Base-by-base conservation (phyloP, 306 rosid species). In the Quercus gilva region DNA sequence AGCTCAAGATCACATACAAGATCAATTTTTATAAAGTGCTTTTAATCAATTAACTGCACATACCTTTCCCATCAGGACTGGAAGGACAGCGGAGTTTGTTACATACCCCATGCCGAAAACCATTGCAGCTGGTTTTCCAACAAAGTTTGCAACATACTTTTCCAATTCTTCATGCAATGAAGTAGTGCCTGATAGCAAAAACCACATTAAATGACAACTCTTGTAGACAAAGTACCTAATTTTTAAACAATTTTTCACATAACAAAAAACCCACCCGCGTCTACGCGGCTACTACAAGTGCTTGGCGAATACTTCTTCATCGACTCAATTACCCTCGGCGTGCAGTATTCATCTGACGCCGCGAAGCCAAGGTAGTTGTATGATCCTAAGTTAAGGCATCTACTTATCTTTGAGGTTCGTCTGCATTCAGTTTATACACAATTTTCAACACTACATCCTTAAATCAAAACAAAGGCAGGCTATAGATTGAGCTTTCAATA, bases 321-420 rank as follows among this genome's bases (percentile, higher is more conserved):
- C 1, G 98, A 80, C 67, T 91, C 86, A 70, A 93, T 82, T 6
- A 85, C 98, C 17, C 94, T 90, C 29, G 98, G 98, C 0, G 97
- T 93, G 78, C 98, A 93, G 63, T 91, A 89, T 41, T 93, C 97
- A 84, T 93, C 98, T 4, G 98, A 69, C 3, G 98, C 98, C 53
- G 98, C 98, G 82, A 93, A 93, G 33, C 98, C 98, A 63, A 93
- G 92, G 83, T 93, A 93, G 80, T 93, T 93, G 84, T 93, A 93
- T 5, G 98, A 93, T 72, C 98, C 98, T 89, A 93, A 85, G 87
- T 93, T 93, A 69, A 93, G 93, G 76, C 98, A 93, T 74, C 90
- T 85, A 45, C 90, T 89, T 45, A 63, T 29, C 25, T 88, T 93
- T 19, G 79, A 29, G 7, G 97, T 91, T 59, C 94, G 90, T 74